Conservation (phyloP, 805 yeast genomes). For the Cyberlindnera xylosilytica region DNA sequence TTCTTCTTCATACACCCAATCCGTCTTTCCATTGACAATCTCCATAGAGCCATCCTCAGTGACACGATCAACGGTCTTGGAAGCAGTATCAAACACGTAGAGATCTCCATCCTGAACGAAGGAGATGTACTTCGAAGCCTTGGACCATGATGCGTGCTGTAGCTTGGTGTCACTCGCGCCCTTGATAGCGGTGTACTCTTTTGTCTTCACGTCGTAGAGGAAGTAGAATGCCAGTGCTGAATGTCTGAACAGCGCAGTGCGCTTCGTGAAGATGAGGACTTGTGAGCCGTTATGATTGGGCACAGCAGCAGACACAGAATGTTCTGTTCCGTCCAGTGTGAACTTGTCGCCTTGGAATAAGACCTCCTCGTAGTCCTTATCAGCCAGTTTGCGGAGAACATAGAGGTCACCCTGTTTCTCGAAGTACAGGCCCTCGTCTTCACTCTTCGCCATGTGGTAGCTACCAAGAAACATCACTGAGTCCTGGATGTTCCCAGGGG, state of each 20-base stretch:
- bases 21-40: constrained; percentile 67
- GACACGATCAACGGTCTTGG: constrained; percentile 15
- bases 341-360: constrained; percentile 35
- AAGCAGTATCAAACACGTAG: constrained; percentile 40
- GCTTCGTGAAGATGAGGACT: constrained; percentile 56
- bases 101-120: constrained; percentile 57
- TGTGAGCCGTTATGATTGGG: constrained; percentile 44
- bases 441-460: constrained; percentile 19
- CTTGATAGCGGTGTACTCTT: constrained; percentile 31
- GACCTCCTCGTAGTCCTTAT: constrained; percentile 20
- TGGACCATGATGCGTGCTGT: constrained; percentile 58
- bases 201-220: constrained; percentile 48
- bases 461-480: constrained; percentile 2
- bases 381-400: constrained; percentile 32
- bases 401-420: constrained; percentile 20
- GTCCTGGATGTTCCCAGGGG: not conserved
- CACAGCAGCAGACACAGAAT: constrained; percentile 38
- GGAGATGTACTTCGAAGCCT: constrained; percentile 50
- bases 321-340: constrained; percentile 36
- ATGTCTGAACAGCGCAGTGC: constrained; percentile 58
- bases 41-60: constrained; percentile 48
- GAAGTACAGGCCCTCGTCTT: constrained; percentile 45
- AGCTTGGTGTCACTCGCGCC: constrained; percentile 22
- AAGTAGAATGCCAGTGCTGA: constrained; percentile 62
- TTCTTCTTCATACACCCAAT: constrained; percentile 87